Conservation (phyloP, 768 basidiomycete species). For the Thelephora ganbajun region DNA sequence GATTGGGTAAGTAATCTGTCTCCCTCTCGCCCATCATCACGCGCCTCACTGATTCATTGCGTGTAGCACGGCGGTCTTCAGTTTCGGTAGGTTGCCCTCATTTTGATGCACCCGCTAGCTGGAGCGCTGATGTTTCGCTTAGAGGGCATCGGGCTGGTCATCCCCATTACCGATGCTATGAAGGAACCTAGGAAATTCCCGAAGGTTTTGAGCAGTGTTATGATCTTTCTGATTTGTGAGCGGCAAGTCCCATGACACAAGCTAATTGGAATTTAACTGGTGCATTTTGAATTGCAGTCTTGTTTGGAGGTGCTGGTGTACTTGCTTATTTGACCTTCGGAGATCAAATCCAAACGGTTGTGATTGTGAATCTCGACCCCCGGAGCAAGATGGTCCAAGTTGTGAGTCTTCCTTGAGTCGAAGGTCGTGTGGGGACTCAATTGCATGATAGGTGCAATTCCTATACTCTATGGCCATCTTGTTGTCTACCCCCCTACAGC, state of each 20-base stretch:
- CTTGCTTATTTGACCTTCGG: constrained; percentile 86
- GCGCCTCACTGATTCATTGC: not conserved
- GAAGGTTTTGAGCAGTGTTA: constrained; percentile 73
- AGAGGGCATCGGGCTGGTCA: constrained; percentile 33
- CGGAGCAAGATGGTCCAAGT: constrained; percentile 79
- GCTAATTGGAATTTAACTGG: not conserved
- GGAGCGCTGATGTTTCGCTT: not conserved
- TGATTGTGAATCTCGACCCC: constrained; percentile 84
- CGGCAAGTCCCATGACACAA: not conserved
- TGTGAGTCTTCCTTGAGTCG: constrained; percentile 29
- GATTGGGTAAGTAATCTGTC: constrained; percentile 54
- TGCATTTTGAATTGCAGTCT: constrained; percentile 25
- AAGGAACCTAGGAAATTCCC: constrained; percentile 91
- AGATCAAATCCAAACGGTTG: constrained; percentile 77
- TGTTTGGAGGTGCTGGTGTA: constrained; percentile 81
- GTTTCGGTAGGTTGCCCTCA: constrained; percentile 49
- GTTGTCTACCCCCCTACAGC: constrained; percentile 84
- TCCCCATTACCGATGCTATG: constrained; percentile 98
- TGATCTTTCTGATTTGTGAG: constrained; percentile 70
- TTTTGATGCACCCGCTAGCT: not conserved
- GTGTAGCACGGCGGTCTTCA: constrained; percentile 86
- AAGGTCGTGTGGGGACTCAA: not conserved
- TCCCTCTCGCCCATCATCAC: not conserved
- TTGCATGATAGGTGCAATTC: constrained; percentile 50
- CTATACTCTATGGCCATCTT: constrained; percentile 88